Evolutionary conservation across 1,139 yeast species (phyloP).

Genomic region (Sugiyamaella paludigena): DNA sequence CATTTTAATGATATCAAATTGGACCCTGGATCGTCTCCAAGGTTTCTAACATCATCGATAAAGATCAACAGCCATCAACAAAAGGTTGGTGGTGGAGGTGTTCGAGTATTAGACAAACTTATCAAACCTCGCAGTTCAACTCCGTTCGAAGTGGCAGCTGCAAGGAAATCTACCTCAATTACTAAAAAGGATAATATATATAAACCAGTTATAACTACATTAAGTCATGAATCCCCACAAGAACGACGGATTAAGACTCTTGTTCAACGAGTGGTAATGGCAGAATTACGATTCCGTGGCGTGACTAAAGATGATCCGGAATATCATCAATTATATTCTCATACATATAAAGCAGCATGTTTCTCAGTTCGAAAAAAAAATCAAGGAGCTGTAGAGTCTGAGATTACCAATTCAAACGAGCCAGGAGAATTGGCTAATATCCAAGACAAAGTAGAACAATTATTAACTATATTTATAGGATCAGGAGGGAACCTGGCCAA

Average conservation of each 20-base stretch:
- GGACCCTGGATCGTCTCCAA: slow-evolving; percentile 6
- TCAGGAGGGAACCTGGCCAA: not conserved
- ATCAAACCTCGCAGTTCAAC: slow-evolving; percentile 15
- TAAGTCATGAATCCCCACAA: slow-evolving; percentile 14
- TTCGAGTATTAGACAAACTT: not conserved
- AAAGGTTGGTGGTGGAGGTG: too few relatives aligned
- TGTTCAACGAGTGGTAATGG: slow-evolving; percentile 34
- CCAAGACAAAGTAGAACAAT: slow-evolving; percentile 29
- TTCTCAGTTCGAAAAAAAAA: slow-evolving; percentile 29
- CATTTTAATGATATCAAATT: not conserved
- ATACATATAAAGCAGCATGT: slow-evolving; percentile 29
- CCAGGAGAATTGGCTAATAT: slow-evolving; percentile 21
- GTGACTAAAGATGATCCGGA: slow-evolving; percentile 29
- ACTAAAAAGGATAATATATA: slow-evolving; percentile 14
- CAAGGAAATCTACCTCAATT: slow-evolving; percentile 12
- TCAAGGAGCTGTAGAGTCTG: not conserved
- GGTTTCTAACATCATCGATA: slow-evolving; percentile 1
- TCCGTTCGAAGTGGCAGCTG: slow-evolving; percentile 18
- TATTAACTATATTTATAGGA: slow-evolving; percentile 24
- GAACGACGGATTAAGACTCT: slow-evolving; percentile 13
- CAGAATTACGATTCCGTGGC: slow-evolving; percentile 37
- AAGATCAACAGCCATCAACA: too few relatives aligned
- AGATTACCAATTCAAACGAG: slow-evolving; percentile 6
- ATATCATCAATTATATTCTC: slow-evolving; percentile 30
- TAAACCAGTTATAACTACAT: slow-evolving; percentile 5